Evolutionary conservation across 306 rosid genomes (phyloP).

Genomic region (Trifolium fragiferum): DNA sequence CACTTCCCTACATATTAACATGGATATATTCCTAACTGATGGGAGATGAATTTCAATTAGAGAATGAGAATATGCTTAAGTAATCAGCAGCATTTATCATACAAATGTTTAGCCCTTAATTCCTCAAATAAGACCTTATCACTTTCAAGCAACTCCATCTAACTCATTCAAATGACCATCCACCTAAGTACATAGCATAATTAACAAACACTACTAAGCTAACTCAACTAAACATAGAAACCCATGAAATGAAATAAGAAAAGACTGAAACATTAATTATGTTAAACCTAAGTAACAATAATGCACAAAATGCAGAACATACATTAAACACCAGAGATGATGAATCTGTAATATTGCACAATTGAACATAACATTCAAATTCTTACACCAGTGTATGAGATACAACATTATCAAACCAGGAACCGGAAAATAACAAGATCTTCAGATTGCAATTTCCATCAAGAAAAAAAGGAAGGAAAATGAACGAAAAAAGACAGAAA

Average conservation of each 20-base stretch:
- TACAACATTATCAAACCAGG: slow-evolving; percentile 9
- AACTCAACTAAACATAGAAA: neutral
- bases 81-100: neutral
- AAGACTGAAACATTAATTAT: neutral
- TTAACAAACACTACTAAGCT: neutral
- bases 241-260: neutral
- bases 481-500: neutral
- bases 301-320: neutral
- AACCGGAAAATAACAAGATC: slow-evolving; percentile 8
- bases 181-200: neutral
- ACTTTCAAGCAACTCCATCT: neutral
- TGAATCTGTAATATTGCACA: slow-evolving; percentile 36
- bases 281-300: neutral
- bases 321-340: slow-evolving; percentile 28
- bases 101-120: neutral
- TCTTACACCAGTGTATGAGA: neutral
- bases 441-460: slow-evolving; percentile 46
- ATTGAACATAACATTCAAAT: slow-evolving; percentile 23
- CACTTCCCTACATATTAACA: neutral
- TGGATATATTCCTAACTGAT: slow-evolving; percentile 28
- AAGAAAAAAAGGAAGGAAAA: slow-evolving; percentile 31
- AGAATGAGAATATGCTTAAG: slow-evolving; percentile 2
- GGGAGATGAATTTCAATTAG: neutral
- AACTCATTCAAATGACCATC: neutral
- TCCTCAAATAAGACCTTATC: neutral